Conservation (phyloP, 306 rosid genomes). For the Gastrolobium bilobum region DNA sequence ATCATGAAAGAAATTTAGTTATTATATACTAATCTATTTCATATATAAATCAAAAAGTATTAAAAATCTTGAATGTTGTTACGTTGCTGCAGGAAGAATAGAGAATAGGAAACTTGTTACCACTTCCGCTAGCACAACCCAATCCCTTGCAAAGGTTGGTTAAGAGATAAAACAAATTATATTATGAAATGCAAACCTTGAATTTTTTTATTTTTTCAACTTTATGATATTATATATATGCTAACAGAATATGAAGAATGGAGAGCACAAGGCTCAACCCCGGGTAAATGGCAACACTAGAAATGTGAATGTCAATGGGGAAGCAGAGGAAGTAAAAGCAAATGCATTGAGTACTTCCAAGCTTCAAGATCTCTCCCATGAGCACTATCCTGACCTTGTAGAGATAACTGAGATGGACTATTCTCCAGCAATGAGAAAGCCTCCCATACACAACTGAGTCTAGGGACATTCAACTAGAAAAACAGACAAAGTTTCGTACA, state of each 20-base stretch:
- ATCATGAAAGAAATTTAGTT: constrained; percentile 19
- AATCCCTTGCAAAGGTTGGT: constrained; percentile 70
- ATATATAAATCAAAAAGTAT: constrained; percentile 35
- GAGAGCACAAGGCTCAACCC: constrained; percentile 42
- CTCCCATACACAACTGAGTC: constrained; percentile 84
- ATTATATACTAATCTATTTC: constrained; percentile 1
- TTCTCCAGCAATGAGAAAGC: constrained; percentile 84
- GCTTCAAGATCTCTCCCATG: constrained; percentile 33
- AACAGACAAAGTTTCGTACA: constrained; percentile 29
- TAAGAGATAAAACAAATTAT: constrained; percentile 22
- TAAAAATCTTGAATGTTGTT: constrained; percentile 55
- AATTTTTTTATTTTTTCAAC: not conserved
- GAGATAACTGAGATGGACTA: constrained; percentile 91
- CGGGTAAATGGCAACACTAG: constrained; percentile 39
- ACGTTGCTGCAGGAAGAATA: constrained; percentile 75
- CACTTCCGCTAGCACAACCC: constrained; percentile 56
- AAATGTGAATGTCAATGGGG: constrained; percentile 44
- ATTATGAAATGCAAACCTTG: constrained; percentile 5
- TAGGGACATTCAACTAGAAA: constrained; percentile 23
- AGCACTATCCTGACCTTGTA: constrained; percentile 57
- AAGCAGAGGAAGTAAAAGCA: constrained; percentile 42
- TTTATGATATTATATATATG: constrained; percentile 36
- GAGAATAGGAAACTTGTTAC: constrained; percentile 72
- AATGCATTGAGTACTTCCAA: constrained; percentile 49
- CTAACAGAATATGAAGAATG: constrained; percentile 63